Base-by-base conservation (phyloP, 2,329 filamentous ascomycete genomes). In the Pseudovirgaria hyperparasitica region DNA sequence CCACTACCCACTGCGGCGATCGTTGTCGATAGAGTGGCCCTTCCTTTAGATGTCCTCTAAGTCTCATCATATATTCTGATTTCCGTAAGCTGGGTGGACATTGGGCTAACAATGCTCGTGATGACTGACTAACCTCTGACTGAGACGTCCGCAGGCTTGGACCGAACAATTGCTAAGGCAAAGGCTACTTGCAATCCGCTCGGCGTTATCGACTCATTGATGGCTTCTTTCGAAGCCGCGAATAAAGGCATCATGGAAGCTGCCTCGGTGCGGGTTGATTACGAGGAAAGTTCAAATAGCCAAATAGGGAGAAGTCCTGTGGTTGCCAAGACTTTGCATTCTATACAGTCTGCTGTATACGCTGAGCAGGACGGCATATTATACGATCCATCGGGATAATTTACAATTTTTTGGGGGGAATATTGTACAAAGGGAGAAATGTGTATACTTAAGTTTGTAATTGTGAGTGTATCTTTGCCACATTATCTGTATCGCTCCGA, bases 401-500 rank as follows among this genome's bases (percentile, higher is more conserved):
- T 3, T 6, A 5, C 4, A 5, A 13, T 23, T 16, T 6, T 5
- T 13, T 22, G 8, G 7, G 16, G 19, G 16, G 28, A 31, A 26
- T 19, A 28, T 28, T 18, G 26, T 28, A 19, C 23, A 30, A 33
- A 24, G 33, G 27, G 27, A 31, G n/a, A n/a, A n/a, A n/a, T n/a
- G n/a, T n/a, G n/a, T n/a, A n/a, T n/a, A n/a, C n/a, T n/a, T n/a
- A n/a, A n/a, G n/a, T n/a, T n/a, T n/a, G n/a, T n/a, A n/a, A n/a
- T n/a, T n/a, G n/a, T n/a, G n/a, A n/a, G n/a, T n/a, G n/a, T n/a
- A n/a, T n/a, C n/a, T n/a, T n/a, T n/a, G n/a, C n/a, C n/a, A n/a
- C n/a, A n/a, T 37, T 40, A 64, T 38, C 61, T 52, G 45, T 58
- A 65, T 31, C 60, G 50, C 36, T 55, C 53, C 11, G 55, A 45